These are phyloP conservation scores for Plasmodium knowlesi DNA, from an alignment of 169 alveolate species.

Conservation along the genomic window DNA sequence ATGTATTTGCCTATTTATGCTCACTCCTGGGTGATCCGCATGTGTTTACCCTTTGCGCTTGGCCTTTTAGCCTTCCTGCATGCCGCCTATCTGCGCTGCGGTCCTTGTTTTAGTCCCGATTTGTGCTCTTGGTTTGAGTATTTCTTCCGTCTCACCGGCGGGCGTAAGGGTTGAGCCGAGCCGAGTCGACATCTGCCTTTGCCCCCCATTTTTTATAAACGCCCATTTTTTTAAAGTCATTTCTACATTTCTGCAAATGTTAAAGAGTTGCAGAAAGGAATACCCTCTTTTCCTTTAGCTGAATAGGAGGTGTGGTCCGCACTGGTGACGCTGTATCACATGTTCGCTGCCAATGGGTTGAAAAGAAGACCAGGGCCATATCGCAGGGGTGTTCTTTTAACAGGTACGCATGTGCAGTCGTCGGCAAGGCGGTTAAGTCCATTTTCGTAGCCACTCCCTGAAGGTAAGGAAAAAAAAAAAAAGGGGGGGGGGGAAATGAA, in stretches of 20 bases:
- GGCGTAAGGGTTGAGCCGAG: not conserved
- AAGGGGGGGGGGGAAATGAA: not conserved
- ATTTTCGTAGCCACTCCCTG: slow-evolving; percentile 73
- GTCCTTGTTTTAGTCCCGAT: slow-evolving; percentile 4
- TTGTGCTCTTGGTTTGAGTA: not conserved
- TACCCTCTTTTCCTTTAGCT: not conserved
- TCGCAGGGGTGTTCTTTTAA: not conserved
- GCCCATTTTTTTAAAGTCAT: not conserved
- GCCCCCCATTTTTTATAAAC: not conserved
- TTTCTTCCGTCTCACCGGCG: slow-evolving; percentile 5
- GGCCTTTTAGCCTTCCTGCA: not conserved
- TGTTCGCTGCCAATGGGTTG: not conserved
- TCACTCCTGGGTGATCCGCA: not conserved
- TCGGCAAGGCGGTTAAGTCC: slow-evolving; percentile 4
- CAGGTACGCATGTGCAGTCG: not conserved
- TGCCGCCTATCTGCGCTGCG: not conserved
- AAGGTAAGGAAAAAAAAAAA: slow-evolving; percentile 13
- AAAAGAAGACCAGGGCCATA: not conserved
- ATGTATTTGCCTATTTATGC: slow-evolving; percentile 3
- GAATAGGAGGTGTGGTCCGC: not conserved
- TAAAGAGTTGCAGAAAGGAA: not conserved
- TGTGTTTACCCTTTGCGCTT: not conserved
- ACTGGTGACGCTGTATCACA: not conserved
- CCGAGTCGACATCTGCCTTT: not conserved
- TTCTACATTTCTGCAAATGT: not conserved